Evolutionary conservation across 768 basidiomycete genomes (phyloP).

Genomic region (Leccinum arenicola): DNA sequence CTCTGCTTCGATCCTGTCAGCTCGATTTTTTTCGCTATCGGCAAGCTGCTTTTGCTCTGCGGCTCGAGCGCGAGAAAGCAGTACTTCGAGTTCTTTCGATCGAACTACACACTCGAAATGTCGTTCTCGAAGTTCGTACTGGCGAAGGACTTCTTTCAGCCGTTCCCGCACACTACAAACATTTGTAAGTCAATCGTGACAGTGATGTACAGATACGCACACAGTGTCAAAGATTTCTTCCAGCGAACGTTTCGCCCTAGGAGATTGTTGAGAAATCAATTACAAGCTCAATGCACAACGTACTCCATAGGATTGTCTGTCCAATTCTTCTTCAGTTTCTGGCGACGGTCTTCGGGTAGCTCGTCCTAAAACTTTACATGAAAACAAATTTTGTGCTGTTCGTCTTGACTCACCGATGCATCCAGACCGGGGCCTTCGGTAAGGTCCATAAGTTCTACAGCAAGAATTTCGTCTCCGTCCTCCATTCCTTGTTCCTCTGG

Average conservation of each 20-base stretch:
- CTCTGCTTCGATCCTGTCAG: constrained; percentile 73
- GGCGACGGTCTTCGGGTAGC: constrained; percentile 57
- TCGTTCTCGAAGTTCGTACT: constrained; percentile 86
- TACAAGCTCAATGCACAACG: constrained; percentile 23
- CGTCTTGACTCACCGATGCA: constrained; percentile 49
- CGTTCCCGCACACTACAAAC: constrained; percentile 71
- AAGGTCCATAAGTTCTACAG: constrained; percentile 88
- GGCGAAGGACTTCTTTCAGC: constrained; percentile 80
- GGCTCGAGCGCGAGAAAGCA: constrained; percentile 82
- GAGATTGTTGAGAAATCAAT: not conserved
- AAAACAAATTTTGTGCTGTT: not conserved
- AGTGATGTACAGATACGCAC: constrained; percentile 45
- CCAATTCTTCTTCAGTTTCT: constrained; percentile 82
- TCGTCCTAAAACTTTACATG: constrained; percentile 49
- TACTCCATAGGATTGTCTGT: constrained; percentile 72
- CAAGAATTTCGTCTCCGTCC: constrained; percentile 84
- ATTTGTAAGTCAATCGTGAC: constrained; percentile 1
- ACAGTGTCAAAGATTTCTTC: constrained; percentile 85
- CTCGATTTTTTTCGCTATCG: constrained; percentile 67
- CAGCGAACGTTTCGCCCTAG: constrained; percentile 68
- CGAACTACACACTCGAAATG: constrained; percentile 92
- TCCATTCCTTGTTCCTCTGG: constrained; percentile 87
- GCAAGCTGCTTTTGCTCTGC: constrained; percentile 85
- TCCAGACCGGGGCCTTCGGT: constrained; percentile 66
- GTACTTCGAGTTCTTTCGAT: constrained; percentile 87